Base-by-base conservation (phyloP, 805 yeast genomes). In the Pichia nakasei region DNA sequence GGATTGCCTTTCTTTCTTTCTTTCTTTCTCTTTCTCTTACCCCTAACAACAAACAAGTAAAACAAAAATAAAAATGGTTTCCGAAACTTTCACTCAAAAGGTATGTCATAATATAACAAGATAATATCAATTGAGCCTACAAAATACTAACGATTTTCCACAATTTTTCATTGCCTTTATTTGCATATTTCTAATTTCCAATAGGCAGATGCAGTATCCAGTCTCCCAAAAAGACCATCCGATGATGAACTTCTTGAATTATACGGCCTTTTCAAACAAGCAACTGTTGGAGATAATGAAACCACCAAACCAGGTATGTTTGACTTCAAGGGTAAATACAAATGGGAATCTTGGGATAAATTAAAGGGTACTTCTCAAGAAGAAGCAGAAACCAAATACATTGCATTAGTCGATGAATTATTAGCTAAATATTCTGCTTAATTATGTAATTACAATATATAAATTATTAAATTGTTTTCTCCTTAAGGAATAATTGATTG, bases 261-360 rank as follows among this genome's bases (percentile, higher is more conserved):
- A 57, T 93, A 93, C 70, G 97, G 91, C 39, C 74, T 93, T 57
- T 93, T 75, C 82, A 93, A 93, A 69, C 98, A 93, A 72, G 95
- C 97, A 56, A 91, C 97, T 31, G 83, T 82, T 45, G 98, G 98
- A 53, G 98, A 93, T 75, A 87, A 87, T 76, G 65, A 61, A 55
- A 84, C 95, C 49, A 70, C 74, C 44, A 85, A 86, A 70, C 98
- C 98, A 43, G 93, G 96, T 51, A 68, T 85, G 47, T 86, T 93
- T 65, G 95, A 88, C 69, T 75, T 93, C 70, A 87, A 84, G 71
- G 97, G 91, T 55, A 88, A 94, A 69, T 85, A 85, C 77, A 93
- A 93, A 75, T 93, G 97, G 97, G 91, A 89, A 62, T 76, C 97
- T 9, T 93, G 97, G 97, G 82, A 82, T 58, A 80, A 79, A 56